These are phyloP conservation scores for Cinnamomum chago DNA, from an alignment of 164 flowering plant genomes.

Conservation along the genomic window DNA sequence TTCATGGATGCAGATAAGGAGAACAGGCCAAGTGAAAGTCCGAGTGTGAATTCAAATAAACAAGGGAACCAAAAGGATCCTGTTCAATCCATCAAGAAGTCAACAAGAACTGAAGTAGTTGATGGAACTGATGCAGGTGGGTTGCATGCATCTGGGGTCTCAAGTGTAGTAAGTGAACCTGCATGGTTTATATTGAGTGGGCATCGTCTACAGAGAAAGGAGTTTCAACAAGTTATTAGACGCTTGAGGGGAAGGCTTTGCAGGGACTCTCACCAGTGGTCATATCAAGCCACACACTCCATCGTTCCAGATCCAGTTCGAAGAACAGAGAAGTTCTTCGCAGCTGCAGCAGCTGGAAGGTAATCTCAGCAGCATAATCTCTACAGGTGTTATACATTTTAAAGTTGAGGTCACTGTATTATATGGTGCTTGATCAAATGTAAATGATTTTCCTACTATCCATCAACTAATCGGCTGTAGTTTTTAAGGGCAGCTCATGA, in stretches of 20 bases:
- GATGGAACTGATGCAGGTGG: constrained; percentile 7
- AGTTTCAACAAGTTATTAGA: constrained; percentile 67
- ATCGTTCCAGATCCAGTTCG: constrained; percentile 73
- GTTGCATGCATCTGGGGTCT: not conserved
- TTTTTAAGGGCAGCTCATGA: no score
- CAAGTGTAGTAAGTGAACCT: constrained; percentile 30
- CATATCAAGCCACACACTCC: constrained; percentile 94
- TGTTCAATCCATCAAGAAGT: constrained; percentile 17
- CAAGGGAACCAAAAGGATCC: constrained; percentile 14
- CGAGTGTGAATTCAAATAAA: constrained; percentile 16
- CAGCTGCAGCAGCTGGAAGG: constrained; percentile 99
- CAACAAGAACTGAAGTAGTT: constrained; percentile 10
- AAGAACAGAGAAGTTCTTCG: constrained; percentile 94
- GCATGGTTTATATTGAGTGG: constrained; percentile 77
- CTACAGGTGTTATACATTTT: not conserved
- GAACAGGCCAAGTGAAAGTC: constrained; percentile 28
- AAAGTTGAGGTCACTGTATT: not conserved
- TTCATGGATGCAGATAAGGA: constrained; percentile 37
- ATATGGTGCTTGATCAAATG: not conserved
- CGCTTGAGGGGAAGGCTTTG: constrained; percentile 71
- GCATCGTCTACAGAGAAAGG: constrained; percentile 74
- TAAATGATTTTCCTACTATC: not conserved
- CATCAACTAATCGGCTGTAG: no score
- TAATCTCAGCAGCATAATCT: constrained; percentile 12
- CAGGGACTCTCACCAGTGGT: constrained; percentile 94